phyloP scores from a whole-genome alignment of 306 rosid genomes.

The Medicago truncatula region DNA sequence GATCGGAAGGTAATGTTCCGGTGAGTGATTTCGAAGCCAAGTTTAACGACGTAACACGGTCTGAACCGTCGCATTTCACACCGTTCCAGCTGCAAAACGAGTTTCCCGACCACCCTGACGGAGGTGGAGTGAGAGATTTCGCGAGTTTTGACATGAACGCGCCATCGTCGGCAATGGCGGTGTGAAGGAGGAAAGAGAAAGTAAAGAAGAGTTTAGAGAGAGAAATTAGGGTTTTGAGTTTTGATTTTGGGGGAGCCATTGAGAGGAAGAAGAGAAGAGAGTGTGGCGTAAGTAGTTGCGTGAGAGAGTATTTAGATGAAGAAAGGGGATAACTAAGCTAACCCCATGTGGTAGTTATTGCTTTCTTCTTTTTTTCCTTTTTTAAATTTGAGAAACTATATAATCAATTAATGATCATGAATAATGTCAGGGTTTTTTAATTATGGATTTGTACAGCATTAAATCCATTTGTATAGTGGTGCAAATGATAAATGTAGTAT shows the following conservation, averaged over 20 bases:
- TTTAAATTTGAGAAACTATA: background rate
- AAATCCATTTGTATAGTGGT: background rate
- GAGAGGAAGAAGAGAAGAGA: background rate
- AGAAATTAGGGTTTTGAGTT: constrained; percentile 47
- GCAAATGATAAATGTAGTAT: too few species aligned
- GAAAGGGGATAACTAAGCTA: constrained; percentile 4
- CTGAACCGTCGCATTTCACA: constrained; percentile 56
- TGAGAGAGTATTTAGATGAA: constrained; percentile 16
- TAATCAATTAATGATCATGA: background rate
- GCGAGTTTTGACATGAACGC: constrained; percentile 57
- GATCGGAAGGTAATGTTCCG: constrained; percentile 76
- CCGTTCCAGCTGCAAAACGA: constrained; percentile 69
- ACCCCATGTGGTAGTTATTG: constrained; percentile 46
- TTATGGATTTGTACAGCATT: background rate
- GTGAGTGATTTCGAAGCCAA: constrained; percentile 53
- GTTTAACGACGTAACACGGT: constrained; percentile 62
- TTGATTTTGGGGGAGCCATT: constrained; percentile 52
- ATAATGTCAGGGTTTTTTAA: background rate
- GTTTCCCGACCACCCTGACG: constrained; percentile 56
- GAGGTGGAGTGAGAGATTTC: constrained; percentile 46
- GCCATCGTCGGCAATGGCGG: constrained; percentile 61
- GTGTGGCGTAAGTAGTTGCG: background rate
- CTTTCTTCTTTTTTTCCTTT: background rate
- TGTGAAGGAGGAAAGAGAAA: background rate
- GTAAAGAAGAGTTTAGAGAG: constrained; percentile 39